Base-by-base conservation (phyloP, 1,139 yeast genomes). In the Debaryomyces sp. region DNA sequence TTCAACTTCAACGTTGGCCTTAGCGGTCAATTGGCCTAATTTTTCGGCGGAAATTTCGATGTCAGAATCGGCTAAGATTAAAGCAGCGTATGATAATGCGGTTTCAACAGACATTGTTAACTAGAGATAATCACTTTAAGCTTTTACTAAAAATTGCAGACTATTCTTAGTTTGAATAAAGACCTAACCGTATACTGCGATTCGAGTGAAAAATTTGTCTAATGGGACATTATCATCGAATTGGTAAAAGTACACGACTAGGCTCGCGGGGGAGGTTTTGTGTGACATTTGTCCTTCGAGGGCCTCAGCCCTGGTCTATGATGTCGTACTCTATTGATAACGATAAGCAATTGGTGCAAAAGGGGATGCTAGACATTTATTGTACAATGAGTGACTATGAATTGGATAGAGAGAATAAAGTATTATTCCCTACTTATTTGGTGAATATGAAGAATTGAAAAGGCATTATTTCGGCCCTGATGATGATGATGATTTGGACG, bases 11-110 rank as follows among this genome's bases (percentile, higher is more conserved):
- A 94, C 92, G 67, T 97, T 97, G 66, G 96, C 92, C 75, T 85
- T 78, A 77, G 91, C 78, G 75, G 90, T 77, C 50, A 51, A 51
- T 66, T 96, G 78, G 71, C 81, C 73, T 72, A 94, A 83, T 86
- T 91, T 91, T 77, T 91, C 97, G 68, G 97, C 75, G 68, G 97
- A 77, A 85, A 92, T 84, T 78, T 90, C 97, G 73, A 90, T 81
- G 71, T 91, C 97, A 68, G 97, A 89, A 78, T 92, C 98, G 65
- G 97, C 97, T 79, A 92, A 84, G 83, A 92, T 91, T 79, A 92
- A 88, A 75, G 99, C 95, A 76, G 98, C 97, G 81, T 85, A 85
- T 61, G 90, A 84, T 68, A 84, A 82, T 67, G 88, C 83, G 62
- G 89, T 78, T 73, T 76, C 80, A 63, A 72, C 66, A 61, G 85